Base-by-base conservation (phyloP, 345 rosid genomes). In the Durio zibethinus region DNA sequence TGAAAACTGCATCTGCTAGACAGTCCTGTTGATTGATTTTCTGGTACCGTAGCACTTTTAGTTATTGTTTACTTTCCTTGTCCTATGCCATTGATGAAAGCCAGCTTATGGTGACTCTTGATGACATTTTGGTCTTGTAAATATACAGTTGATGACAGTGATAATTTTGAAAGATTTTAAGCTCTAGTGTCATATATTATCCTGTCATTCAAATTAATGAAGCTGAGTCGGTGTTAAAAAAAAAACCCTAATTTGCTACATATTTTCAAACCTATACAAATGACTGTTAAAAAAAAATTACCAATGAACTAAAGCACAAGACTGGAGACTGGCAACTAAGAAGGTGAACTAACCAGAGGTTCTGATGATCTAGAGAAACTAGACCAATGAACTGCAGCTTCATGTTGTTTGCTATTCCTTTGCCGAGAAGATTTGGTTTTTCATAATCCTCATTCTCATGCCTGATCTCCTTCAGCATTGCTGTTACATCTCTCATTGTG, bases 301-400 rank as follows among this genome's bases (percentile, higher is more conserved):
- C 53, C 69, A 68, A 71, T 69, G 77, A 69, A 63, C 73, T 80
- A 50, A 43, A n/a, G 33, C 59, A 77, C 67, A 77, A 65, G 73
- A 53, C 53, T 75, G 43, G 71, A 35, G 59, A 38, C 66, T n/a
- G n/a, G 74, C 52, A 59, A 31, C 79, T 81, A 77, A 67, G 84
- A 75, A 73, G 84, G 83, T 66, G 90, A 87, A 79, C 80, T 85
- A 33, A 90, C 86, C 60, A 89, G 86, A 60, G 91, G 89, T 72
- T 90, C 88, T 23, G 91, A 85, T 71, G 94, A 86, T 66, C 90
- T 84, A 50, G 91, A 85, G 84, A 90, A 90, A 75, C 92, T 89
- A 60, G 94, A 86, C 78, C 85, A 90, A 23, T 82, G 91, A 77
- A 84, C 80, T 72, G 82, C 78, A n/a, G n/a, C 82, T 57, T n/a